Evolutionary conservation across 116 monocot species (phyloP), one percentile per base, ranked within the genome.

Genomic region (Dioscorea cayenensis): DNA sequence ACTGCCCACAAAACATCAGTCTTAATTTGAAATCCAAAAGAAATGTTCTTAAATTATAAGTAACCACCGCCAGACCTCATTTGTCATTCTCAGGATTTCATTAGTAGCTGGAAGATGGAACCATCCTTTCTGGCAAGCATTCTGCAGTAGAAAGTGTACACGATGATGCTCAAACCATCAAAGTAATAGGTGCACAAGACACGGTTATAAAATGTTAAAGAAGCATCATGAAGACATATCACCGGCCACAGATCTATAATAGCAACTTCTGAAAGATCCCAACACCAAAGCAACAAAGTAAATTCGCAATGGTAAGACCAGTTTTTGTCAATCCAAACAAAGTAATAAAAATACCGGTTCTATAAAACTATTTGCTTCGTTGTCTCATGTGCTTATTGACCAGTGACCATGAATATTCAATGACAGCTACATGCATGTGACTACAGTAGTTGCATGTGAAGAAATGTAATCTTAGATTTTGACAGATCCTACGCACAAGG

Each of bases 101-200:
- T 78, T 60, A 27, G 65, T 60, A 77, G 80, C 89, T 64, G 67
- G 60, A 76, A 63, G 27, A 49, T 51, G 37, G 76, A 92, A 92
- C 92, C 92, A 92, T 72, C 76, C 71, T 23, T 80, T 73, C 35
- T 29, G 71, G 72, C 86, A 89, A 80, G 92, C 89, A 86, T 84
- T 86, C 92, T 92, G 55, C 55, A 55, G 2, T 55, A 19, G 55
- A 18, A 19, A 55, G 55, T n/a, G 17, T 3, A 5, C n/a, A 55
- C 16, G 1, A 0, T 55, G n/a, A 55, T n/a, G 10, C 2, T 55
- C 55, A 55, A 55, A 55, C 1, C 11, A 16, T 16, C 14, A 11
- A 55, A 55, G 17, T 55, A 55, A 18, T n/a, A 55, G 3, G 2
- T 11, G 2, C 55, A 55, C 16, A 55, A 55, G 55, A 55, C 17